Evolutionary conservation across 331 rosid species (phyloP).

Genomic region (Dryas integrifolia): DNA sequence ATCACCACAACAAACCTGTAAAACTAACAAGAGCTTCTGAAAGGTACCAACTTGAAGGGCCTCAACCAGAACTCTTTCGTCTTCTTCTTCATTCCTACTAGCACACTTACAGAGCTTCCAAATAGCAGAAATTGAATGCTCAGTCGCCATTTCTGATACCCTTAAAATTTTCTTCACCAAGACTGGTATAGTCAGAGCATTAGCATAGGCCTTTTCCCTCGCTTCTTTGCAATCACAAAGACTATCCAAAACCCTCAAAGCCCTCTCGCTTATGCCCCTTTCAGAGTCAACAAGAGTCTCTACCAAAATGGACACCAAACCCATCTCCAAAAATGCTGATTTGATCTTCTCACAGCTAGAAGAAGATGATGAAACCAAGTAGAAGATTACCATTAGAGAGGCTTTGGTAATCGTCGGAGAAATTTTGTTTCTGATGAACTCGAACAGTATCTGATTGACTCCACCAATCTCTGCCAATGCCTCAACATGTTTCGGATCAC

Average conservation of each 20-base stretch:
- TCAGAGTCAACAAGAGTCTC: constrained; percentile 56
- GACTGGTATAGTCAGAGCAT: constrained; percentile 59
- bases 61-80: constrained; percentile 44
- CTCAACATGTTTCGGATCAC: constrained; percentile 37
- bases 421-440: constrained; percentile 41
- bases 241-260: constrained; percentile 47
- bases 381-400: constrained; percentile 41
- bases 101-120: constrained; percentile 50
- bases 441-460: constrained; percentile 39
- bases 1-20: constrained; percentile 60
- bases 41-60: constrained; percentile 76
- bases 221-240: constrained; percentile 44
- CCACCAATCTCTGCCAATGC: constrained; percentile 47
- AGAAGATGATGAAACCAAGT: constrained; percentile 40
- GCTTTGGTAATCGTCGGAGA: constrained; percentile 50
- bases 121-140: constrained; percentile 46
- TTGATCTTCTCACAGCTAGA: constrained; percentile 24
- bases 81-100: constrained; percentile 32
- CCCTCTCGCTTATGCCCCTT: constrained; percentile 45
- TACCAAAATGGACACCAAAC: constrained; percentile 43
- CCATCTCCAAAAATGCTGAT: constrained; percentile 42
- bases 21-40: constrained; percentile 59
- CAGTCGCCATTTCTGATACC: constrained; percentile 56
- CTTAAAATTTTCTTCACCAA: constrained; percentile 68
- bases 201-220: constrained; percentile 38